Percentiles rank a stretch among this genome's conserved stretches.
These are phyloP conservation scores for Tricholoma sp. DNA, from an alignment of 768 basidiomycete species.

Conservation along the genomic window DNA sequence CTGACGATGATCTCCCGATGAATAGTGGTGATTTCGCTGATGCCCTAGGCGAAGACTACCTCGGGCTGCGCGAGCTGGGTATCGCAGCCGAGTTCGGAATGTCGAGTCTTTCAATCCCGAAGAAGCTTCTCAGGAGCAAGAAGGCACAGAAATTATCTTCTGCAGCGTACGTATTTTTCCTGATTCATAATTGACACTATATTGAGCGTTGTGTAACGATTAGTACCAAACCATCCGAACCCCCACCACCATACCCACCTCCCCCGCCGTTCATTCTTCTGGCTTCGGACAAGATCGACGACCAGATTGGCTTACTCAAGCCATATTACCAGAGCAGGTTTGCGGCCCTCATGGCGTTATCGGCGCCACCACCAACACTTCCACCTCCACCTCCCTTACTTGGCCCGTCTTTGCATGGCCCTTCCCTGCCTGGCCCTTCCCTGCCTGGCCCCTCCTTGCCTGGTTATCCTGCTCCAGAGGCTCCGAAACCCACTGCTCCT, in stretches of 20 bases:
- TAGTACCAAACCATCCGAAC: conserved; percentile 65
- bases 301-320: conserved; percentile 84
- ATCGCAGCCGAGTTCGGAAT: conserved; percentile 84
- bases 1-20: not conserved
- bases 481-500: not conserved
- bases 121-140: conserved; percentile 67
- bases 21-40: conserved; percentile 82
- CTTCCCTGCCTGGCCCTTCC: conserved; percentile 13
- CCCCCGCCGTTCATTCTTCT: conserved; percentile 80
- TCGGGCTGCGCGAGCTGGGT: conserved; percentile 83
- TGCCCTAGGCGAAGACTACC: conserved; percentile 86
- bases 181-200: not conserved
- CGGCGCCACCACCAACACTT: conserved; percentile 18
- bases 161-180: conserved; percentile 40
- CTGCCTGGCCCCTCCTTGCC: conserved; percentile 6
- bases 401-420: conserved; percentile 13
- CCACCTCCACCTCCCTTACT: conserved; percentile 12
- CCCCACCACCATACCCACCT: conserved; percentile 79
- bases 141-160: conserved; percentile 34
- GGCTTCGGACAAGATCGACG: conserved; percentile 55
- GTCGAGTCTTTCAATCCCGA: conserved; percentile 73
- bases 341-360: conserved; percentile 29
- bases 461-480: not conserved
- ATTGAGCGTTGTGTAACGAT: not conserved
- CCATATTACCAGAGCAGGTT: conserved; percentile 66